Evolutionary conservation across 768 basidiomycete species (phyloP).

Genomic region (Dentipellis sp.): DNA sequence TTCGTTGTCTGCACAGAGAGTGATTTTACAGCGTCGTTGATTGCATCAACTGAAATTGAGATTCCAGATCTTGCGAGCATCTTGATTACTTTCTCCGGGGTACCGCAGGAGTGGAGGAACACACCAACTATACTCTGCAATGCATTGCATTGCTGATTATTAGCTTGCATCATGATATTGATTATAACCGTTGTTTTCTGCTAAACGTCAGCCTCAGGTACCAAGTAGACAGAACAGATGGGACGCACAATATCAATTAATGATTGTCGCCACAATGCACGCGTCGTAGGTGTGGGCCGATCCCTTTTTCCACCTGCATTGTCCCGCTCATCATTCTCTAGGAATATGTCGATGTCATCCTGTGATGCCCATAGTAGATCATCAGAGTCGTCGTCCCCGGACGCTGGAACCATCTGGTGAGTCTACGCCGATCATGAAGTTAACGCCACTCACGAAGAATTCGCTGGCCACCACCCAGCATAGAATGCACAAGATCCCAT

Average conservation of each 20-base stretch:
- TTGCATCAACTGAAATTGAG: slow-evolving; percentile 10
- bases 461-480: neutral
- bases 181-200: slow-evolving; percentile 20
- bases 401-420: no score
- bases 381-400: no score
- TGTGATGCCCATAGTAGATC: neutral
- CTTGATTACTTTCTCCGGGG: slow-evolving; percentile 20
- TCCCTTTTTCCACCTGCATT: neutral
- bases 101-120: slow-evolving; percentile 20
- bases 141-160: slow-evolving; percentile 18
- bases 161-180: slow-evolving; percentile 20
- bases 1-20: neutral
- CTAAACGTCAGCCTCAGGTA: neutral
- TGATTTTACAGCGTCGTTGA: neutral
- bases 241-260: neutral
- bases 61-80: slow-evolving; percentile 20
- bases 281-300: neutral
- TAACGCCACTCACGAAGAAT: no score
- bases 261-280: neutral
- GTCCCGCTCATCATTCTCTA: neutral
- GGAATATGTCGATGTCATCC: neutral
- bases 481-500: neutral
- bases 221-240: neutral
- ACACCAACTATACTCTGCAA: slow-evolving; percentile 20
- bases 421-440: no score